phyloP scores from a whole-genome alignment of 1,139 yeast species.

The Saccharomyces hybrid region DNA sequence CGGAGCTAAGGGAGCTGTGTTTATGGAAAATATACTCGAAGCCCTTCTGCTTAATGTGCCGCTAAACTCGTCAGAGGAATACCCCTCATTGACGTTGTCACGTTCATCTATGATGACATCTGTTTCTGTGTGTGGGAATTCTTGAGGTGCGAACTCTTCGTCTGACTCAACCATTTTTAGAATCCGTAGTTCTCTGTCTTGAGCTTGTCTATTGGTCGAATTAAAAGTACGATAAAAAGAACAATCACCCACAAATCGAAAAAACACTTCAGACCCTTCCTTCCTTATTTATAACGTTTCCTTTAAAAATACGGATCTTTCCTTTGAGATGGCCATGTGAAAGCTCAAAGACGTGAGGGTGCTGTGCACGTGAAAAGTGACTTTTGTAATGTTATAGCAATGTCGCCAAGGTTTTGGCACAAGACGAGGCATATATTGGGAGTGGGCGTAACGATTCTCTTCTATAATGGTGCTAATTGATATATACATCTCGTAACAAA shows the following conservation, averaged over 20 bases:
- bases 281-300: neutral
- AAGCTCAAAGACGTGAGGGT: conserved; percentile 1
- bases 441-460: neutral
- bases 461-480: neutral
- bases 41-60: conserved; percentile 32
- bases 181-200: neutral
- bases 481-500: neutral
- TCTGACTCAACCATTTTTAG: neutral
- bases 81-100: neutral
- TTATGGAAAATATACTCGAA: conserved; percentile 36
- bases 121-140: neutral
- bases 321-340: neutral
- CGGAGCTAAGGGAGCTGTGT: conserved; percentile 37
- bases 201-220: neutral
- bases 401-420: neutral
- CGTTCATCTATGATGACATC: neutral
- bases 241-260: neutral
- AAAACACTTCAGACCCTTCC: neutral
- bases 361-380: neutral
- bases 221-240: neutral
- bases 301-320: neutral
- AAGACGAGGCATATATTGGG: neutral
- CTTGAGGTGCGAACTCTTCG: neutral
- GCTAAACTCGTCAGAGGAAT: conserved; percentile 2
- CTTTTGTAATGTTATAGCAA: neutral